A percentile compares a stretch with the other conserved stretches of the same genome.
Conservation (phyloP, 495 filamentous ascomycete genomes). For the Extremus antarcticus region DNA sequence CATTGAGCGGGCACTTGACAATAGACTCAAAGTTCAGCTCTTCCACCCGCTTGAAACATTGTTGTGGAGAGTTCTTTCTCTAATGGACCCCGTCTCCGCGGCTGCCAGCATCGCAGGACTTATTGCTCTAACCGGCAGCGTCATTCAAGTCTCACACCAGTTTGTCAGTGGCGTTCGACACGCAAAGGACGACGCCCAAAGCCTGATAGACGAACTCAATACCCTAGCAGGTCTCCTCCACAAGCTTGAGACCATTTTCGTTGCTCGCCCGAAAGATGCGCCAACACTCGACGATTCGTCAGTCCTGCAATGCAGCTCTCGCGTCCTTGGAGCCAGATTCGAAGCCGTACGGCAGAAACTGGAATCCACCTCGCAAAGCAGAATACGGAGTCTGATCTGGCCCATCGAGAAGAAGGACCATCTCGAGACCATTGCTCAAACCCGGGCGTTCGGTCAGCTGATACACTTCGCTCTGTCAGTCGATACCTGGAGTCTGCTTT, state of each 20-base stretch:
- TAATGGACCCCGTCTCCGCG: neutral
- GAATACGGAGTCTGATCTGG: neutral
- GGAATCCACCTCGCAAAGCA: neutral
- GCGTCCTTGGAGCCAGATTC: neutral
- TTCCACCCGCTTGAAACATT: neutral
- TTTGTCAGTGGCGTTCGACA: neutral
- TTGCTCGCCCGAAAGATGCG: neutral
- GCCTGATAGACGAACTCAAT: neutral
- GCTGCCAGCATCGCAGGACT: neutral
- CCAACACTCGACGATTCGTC: neutral
- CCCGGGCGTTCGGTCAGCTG: neutral
- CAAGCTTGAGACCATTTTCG: neutral
- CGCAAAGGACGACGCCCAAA: neutral
- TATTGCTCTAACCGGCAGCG: neutral
- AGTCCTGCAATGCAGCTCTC: neutral
- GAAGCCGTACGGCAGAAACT: neutral
- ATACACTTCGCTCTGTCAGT: neutral
- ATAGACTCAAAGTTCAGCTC: too few species aligned
- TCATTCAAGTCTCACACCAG: neutral
- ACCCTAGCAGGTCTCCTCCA: neutral
- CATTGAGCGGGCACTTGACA: too few species aligned
- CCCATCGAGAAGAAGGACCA: neutral
- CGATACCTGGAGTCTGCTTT: neutral
- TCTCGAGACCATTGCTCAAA: neutral
- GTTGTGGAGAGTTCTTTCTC: neutral